These are phyloP conservation scores for Cercophora samala DNA, from an alignment of 495 filamentous ascomycete genomes.

Conservation along the genomic window DNA sequence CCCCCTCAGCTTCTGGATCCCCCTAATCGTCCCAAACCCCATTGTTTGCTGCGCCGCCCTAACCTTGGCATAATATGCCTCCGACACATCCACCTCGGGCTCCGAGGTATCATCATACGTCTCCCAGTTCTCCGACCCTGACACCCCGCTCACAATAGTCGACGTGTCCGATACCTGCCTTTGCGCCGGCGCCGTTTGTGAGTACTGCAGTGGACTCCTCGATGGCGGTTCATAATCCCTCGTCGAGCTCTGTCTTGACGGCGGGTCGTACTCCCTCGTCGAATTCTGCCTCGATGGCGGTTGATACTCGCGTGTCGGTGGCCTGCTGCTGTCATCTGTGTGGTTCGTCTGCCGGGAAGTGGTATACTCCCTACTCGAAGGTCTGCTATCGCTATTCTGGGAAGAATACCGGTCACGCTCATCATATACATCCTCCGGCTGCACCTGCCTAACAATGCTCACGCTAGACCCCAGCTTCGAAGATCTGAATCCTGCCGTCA, in stretches of 20 bases:
- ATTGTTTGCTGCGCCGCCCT: conserved; percentile 48
- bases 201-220: conserved; percentile 27
- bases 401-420: conserved; percentile 45
- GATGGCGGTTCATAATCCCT: not conserved
- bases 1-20: conserved; percentile 26
- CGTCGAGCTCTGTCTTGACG: not conserved
- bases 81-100: conserved; percentile 68
- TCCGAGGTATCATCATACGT: conserved; percentile 79
- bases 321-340: not conserved
- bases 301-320: not conserved
- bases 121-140: conserved; percentile 94
- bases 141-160: conserved; percentile 61
- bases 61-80: conserved; percentile 74
- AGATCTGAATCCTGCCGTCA: conserved; percentile 54
- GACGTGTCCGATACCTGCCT: conserved; percentile 72
- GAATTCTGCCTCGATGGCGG: not conserved
- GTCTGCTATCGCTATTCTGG: conserved; percentile 26
- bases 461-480: conserved; percentile 65
- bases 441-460: conserved; percentile 68
- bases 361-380: conserved; percentile 30
- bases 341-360: conserved; percentile 34
- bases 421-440: conserved; percentile 82
- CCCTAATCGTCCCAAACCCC: not conserved
- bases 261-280: not conserved
- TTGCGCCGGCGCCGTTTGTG: conserved; percentile 34